These are phyloP conservation scores for Schrenkiella parvula DNA, from an alignment of 345 rosid genomes.

Conservation along the genomic window DNA sequence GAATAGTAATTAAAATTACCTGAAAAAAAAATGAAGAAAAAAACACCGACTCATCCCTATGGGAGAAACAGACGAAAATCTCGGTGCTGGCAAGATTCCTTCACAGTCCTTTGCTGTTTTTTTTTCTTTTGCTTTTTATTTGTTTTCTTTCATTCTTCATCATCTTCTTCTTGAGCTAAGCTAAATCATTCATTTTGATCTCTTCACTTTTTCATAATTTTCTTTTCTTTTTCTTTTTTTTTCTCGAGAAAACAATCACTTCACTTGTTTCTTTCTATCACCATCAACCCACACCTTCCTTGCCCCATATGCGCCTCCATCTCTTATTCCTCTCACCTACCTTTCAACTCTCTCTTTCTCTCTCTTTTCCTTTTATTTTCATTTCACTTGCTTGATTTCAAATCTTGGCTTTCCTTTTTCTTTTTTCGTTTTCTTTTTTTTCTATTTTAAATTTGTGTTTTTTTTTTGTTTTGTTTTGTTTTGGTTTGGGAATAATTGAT, in stretches of 20 bases:
- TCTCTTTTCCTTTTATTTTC: slow-evolving; percentile 15
- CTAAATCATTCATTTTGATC: neutral
- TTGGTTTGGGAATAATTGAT: neutral
- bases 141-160: neutral
- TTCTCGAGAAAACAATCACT: slow-evolving; percentile 37
- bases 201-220: slow-evolving; percentile 2
- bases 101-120: slow-evolving; percentile 28
- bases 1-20: neutral
- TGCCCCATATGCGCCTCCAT: slow-evolving; percentile 30
- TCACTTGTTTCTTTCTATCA: slow-evolving; percentile 29
- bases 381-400: slow-evolving; percentile 13
- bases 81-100: slow-evolving; percentile 81
- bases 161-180: slow-evolving; percentile 5
- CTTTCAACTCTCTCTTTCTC: slow-evolving; percentile 20
- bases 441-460: neutral
- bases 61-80: slow-evolving; percentile 53
- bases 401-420: slow-evolving; percentile 3
- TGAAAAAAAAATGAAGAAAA: neutral
- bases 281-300: slow-evolving; percentile 32
- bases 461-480: neutral
- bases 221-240: neutral
- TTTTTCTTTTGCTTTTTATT: neutral
- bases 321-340: slow-evolving; percentile 15
- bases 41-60: slow-evolving; percentile 39
- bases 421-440: neutral